Evolutionary conservation across 768 basidiomycete genomes (phyloP).

Genomic region (Kwoniella bestiolae): DNA sequence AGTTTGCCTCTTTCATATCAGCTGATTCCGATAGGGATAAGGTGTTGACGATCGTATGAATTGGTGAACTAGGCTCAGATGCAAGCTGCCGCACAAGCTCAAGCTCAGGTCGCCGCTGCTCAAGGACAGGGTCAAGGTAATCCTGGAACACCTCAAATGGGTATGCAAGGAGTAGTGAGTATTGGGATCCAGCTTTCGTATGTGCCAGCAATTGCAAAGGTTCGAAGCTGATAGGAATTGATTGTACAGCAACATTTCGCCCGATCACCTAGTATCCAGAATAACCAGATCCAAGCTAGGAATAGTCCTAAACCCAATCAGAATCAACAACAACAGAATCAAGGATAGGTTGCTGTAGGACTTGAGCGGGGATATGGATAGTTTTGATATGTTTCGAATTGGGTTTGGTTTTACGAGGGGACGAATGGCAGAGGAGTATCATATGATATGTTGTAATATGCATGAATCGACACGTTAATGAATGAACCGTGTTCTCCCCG

Average conservation of each 20-base stretch:
- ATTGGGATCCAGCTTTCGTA: neutral
- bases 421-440: no score
- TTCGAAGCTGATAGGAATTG: conserved; percentile 1
- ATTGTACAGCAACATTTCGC: conserved; percentile 28
- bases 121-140: conserved; percentile 24
- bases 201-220: no score
- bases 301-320: conserved; percentile 36
- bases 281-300: conserved; percentile 22
- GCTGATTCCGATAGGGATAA: neutral
- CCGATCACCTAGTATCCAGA: conserved; percentile 40
- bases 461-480: no score
- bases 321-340: neutral
- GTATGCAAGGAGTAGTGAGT: conserved; percentile 17
- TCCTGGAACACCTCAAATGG: conserved; percentile 25
- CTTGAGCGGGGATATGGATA: neutral
- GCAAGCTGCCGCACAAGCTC: conserved; percentile 24
- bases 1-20: conserved; percentile 7
- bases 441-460: no score
- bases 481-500: no score
- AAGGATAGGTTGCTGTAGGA: neutral
- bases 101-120: conserved; percentile 28
- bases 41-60: conserved; percentile 8
- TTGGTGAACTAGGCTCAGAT: conserved; percentile 7
- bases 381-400: no score
- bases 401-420: no score